Conservation (phyloP, 179 eudicot genomes). For the Spinacia oleracea region DNA sequence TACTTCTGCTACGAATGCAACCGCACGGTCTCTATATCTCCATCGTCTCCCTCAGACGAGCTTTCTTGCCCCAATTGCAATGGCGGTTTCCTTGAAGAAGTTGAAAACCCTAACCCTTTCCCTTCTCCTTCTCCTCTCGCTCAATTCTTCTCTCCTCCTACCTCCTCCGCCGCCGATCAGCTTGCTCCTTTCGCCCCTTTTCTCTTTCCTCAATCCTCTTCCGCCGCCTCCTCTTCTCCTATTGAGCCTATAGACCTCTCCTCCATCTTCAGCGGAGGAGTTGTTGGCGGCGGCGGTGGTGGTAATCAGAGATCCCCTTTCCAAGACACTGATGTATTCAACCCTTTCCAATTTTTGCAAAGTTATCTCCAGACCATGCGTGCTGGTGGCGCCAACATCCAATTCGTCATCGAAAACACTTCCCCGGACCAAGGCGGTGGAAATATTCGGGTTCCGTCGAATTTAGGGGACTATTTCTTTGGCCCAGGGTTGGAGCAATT, state of each 20-base stretch:
- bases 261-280: constrained; percentile 21
- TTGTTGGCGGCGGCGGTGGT: neutral
- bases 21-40: constrained; percentile 44
- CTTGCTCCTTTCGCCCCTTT: constrained; percentile 18
- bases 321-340: constrained; percentile 40
- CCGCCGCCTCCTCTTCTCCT: neutral
- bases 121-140: constrained; percentile 9
- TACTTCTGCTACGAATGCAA: constrained; percentile 72
- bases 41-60: constrained; percentile 35
- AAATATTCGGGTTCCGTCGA: constrained; percentile 31
- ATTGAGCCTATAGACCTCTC: constrained; percentile 25
- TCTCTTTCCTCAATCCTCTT: constrained; percentile 15
- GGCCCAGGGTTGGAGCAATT: constrained; percentile 74
- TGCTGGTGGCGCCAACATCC: constrained; percentile 61
- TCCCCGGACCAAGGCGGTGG: constrained; percentile 22
- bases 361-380: constrained; percentile 48
- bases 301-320: constrained; percentile 21
- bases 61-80: constrained; percentile 58
- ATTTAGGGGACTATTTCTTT: constrained; percentile 60
- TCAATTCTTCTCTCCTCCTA: constrained; percentile 14
- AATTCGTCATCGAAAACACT: constrained; percentile 52
- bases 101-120: constrained; percentile 34
- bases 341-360: constrained; percentile 52
- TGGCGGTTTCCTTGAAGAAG: constrained; percentile 69
- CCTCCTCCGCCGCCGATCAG: neutral